Evolutionary conservation across 139 green algal genomes (phyloP).

Genomic region (Chlamydomonas schloesseri): DNA sequence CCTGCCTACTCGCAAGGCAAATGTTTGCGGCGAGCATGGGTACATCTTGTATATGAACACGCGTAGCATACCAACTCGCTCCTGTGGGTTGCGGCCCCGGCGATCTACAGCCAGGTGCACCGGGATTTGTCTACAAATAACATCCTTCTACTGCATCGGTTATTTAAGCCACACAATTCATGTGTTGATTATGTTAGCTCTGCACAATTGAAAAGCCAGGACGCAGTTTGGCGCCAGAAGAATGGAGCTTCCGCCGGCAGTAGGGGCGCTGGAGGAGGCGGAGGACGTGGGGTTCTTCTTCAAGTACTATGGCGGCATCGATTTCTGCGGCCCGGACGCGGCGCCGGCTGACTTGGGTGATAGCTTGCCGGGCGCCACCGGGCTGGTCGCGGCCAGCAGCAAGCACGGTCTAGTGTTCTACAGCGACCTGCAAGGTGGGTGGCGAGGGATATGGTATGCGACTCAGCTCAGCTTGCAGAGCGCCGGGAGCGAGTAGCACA

Average conservation of each 20-base stretch:
- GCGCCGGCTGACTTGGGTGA: neutral
- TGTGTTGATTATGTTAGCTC: neutral
- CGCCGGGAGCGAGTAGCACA: neutral
- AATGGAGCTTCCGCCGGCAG: neutral
- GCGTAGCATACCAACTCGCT: no score
- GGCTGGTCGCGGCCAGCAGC: neutral
- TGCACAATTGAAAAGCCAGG: no score
- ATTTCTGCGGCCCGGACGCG: neutral
- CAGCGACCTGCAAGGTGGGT: conserved; percentile 39
- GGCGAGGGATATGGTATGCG: no score
- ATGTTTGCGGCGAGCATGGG: no score
- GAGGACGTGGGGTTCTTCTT: conserved; percentile 52
- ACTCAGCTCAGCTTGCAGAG: no score
- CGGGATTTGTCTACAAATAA: no score
- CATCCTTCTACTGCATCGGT: no score
- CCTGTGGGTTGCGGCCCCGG: no score
- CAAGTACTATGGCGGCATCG: conserved; percentile 41
- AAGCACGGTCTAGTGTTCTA: conserved; percentile 41
- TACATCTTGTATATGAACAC: no score
- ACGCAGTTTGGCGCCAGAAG: no score
- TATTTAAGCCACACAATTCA: no score
- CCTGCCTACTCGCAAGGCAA: no score
- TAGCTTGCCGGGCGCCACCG: neutral
- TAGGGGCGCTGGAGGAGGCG: neutral
- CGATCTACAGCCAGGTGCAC: neutral